Conservation (phyloP, 305 asterid species). For the Solanum hybrid region DNA sequence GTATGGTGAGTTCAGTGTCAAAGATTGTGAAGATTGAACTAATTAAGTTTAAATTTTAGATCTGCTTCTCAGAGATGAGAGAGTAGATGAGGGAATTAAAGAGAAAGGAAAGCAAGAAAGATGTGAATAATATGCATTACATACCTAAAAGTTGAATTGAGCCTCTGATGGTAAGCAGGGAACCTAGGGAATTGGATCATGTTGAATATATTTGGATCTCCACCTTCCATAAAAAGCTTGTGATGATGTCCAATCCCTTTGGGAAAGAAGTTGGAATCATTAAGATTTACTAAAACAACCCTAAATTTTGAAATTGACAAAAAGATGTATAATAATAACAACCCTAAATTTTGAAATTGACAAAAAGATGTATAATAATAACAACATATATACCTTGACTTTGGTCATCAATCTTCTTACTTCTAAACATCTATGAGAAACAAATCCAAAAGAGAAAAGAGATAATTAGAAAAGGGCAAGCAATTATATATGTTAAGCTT, state of each 20-base stretch:
- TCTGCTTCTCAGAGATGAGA: background rate
- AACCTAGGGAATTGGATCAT: conserved; percentile 53
- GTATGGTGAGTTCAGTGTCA: background rate
- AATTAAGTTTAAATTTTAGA: background rate
- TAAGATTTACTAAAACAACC: conserved; percentile 2
- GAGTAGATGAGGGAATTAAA: background rate
- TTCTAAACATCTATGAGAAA: conserved; percentile 63
- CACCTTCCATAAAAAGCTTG: conserved; percentile 41
- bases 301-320: conserved; percentile 1
- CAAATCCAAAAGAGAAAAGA: background rate
- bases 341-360: no score
- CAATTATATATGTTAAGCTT: background rate
- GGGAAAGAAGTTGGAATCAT: background rate
- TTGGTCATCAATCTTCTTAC: conserved; percentile 60
- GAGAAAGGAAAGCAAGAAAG: background rate
- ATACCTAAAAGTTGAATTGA: conserved; percentile 40
- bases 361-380: background rate
- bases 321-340: no score
- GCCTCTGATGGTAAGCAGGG: conserved; percentile 9
- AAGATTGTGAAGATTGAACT: background rate
- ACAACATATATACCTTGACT: conserved; percentile 36
- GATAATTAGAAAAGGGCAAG: background rate
- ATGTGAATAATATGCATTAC: background rate
- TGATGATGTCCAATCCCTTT: conserved; percentile 37
- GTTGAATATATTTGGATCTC: conserved; percentile 53